Evolutionary conservation across 768 basidiomycete genomes (phyloP).

Genomic region (Kwoniella sp.): DNA sequence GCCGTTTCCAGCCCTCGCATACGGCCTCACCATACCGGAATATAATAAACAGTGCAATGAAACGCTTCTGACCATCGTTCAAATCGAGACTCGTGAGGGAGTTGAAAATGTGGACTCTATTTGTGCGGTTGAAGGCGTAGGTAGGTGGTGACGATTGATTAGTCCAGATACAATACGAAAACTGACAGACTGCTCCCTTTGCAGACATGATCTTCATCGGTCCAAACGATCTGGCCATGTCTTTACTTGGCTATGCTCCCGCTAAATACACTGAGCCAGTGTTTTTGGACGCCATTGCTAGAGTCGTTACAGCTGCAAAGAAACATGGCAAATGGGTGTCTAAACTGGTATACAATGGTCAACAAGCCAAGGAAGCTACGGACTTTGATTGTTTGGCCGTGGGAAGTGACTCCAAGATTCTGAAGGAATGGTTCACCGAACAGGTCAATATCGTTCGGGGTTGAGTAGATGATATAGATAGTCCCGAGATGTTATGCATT

Average conservation of each 20-base stretch:
- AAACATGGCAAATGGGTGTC: slow-evolving; percentile 42
- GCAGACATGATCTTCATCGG: slow-evolving; percentile 45
- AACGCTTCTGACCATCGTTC: slow-evolving; percentile 63
- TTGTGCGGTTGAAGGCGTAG: slow-evolving; percentile 66
- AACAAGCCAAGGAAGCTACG: slow-evolving; percentile 23
- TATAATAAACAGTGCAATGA: slow-evolving; percentile 61
- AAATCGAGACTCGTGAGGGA: slow-evolving; percentile 68
- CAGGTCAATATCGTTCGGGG: slow-evolving; percentile 6
- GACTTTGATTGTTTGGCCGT: slow-evolving; percentile 10
- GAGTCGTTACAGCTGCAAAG: slow-evolving; percentile 33
- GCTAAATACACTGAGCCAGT: slow-evolving; percentile 39
- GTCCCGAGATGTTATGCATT: too few species aligned
- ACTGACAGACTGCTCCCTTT: too few species aligned
- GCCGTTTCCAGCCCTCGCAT: slow-evolving; percentile 38
- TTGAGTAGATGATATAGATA: background rate
- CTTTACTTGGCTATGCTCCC: slow-evolving; percentile 45
- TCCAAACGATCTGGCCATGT: slow-evolving; percentile 50
- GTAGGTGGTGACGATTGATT: too few species aligned
- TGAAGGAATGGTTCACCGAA: slow-evolving; percentile 32
- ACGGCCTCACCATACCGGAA: slow-evolving; percentile 44
- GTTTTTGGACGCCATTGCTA: slow-evolving; percentile 43
- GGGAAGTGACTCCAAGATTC: slow-evolving; percentile 36
- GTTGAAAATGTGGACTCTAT: slow-evolving; percentile 66
- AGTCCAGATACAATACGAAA: too few species aligned
- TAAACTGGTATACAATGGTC: slow-evolving; percentile 43